These are phyloP conservation scores for Xylaria sp. DNA, from an alignment of 2,329 filamentous ascomycete genomes.

Conservation along the genomic window DNA sequence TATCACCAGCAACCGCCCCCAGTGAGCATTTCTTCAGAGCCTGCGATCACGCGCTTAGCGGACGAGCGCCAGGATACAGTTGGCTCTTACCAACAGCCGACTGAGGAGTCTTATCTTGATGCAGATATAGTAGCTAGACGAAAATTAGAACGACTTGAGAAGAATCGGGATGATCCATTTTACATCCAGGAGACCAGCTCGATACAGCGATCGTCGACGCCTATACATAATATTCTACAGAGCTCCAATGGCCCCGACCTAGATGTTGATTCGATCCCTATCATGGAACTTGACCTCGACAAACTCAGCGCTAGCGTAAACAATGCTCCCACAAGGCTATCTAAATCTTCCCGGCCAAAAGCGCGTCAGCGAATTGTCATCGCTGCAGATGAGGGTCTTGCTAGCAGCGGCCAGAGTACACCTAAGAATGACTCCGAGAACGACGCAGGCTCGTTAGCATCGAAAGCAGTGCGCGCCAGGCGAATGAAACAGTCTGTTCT, in stretches of 20 bases:
- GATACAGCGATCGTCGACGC: constrained; percentile 74
- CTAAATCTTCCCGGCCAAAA: constrained; percentile 51
- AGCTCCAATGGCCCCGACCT: constrained; percentile 80
- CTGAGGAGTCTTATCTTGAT: constrained; percentile 75
- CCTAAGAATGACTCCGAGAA: constrained; percentile 67
- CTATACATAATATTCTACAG: constrained; percentile 80
- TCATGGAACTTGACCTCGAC: constrained; percentile 89
- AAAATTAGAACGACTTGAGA: constrained; percentile 80
- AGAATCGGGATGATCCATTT: constrained; percentile 93
- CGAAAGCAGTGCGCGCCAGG: constrained; percentile 60
- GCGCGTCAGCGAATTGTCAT: constrained; percentile 73
- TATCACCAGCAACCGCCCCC: constrained; percentile 68
- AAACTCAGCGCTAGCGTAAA: constrained; percentile 55
- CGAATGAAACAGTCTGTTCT: constrained; percentile 74
- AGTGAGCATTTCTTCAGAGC: constrained; percentile 64
- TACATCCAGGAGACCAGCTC: constrained; percentile 76
- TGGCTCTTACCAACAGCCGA: constrained; percentile 69
- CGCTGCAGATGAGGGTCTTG: constrained; percentile 78
- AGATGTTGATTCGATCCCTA: constrained; percentile 94
- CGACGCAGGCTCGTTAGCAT: constrained; percentile 56
- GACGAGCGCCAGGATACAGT: constrained; percentile 58
- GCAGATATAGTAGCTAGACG: constrained; percentile 78
- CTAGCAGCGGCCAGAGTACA: constrained; percentile 60
- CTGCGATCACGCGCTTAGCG: constrained; percentile 65
- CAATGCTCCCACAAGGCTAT: constrained; percentile 47